Evolutionary conservation across 805 yeast species (phyloP).

Genomic region (Torulaspora indica): DNA sequence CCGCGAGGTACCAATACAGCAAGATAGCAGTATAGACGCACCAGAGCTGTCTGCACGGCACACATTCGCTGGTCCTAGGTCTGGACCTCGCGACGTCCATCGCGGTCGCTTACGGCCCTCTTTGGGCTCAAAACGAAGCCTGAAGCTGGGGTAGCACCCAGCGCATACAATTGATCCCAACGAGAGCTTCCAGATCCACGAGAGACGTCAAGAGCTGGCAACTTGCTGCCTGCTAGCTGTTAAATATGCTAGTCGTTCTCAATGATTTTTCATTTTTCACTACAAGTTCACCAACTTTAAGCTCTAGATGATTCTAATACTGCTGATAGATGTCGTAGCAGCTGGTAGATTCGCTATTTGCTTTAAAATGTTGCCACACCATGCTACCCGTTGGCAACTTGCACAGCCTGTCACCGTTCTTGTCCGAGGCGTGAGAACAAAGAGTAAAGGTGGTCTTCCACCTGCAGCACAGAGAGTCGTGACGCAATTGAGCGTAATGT

Average conservation of each 20-base stretch:
- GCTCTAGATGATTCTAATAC: too few relatives aligned
- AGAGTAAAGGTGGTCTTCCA: slow-evolving; percentile 37
- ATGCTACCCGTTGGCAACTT: background rate
- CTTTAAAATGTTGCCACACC: background rate
- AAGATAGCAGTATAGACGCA: background rate
- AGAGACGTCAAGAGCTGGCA: too few relatives aligned
- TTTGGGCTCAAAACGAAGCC: background rate
- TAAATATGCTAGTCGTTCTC: background rate
- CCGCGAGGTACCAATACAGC: background rate
- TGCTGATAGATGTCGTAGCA: too few relatives aligned
- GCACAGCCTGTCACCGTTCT: slow-evolving; percentile 21
- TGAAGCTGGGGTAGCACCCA: background rate
- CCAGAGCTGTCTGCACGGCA: background rate
- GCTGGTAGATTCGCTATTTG: background rate
- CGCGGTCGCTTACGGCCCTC: too few relatives aligned
- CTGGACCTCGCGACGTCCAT: background rate
- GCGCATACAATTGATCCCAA: background rate
- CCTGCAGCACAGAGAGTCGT: slow-evolving; percentile 47
- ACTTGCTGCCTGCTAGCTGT: too few relatives aligned
- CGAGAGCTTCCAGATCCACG: too few relatives aligned
- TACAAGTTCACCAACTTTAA: background rate
- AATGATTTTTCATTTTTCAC: background rate
- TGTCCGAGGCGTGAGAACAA: slow-evolving; percentile 50
- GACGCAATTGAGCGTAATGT: slow-evolving; percentile 66
- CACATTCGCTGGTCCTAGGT: background rate